phyloP scores from a whole-genome alignment of 2,329 filamentous ascomycete species.

The Aspergillus tamarii region DNA sequence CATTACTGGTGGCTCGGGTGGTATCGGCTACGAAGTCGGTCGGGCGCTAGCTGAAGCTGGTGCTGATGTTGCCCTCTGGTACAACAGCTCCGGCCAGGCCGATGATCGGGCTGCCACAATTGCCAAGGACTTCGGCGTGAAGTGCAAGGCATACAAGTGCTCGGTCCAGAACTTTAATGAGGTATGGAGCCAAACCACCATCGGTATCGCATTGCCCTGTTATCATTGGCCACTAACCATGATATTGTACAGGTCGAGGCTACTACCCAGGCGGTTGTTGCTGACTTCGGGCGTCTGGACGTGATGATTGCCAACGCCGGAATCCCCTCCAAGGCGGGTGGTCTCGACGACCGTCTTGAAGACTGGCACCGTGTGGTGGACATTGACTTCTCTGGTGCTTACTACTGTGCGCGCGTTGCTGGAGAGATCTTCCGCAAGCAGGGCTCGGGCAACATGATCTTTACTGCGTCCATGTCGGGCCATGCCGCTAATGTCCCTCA shows the following conservation, averaged over 20 bases:
- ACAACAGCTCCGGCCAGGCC: slow-evolving; percentile 9
- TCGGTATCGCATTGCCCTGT: neutral
- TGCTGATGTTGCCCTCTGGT: slow-evolving; percentile 41
- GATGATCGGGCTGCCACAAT: neutral
- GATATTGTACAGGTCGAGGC: slow-evolving; percentile 47
- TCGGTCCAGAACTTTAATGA: neutral
- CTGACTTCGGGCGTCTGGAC: slow-evolving; percentile 67
- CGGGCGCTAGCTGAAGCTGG: slow-evolving; percentile 41
- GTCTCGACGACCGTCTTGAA: slow-evolving; percentile 38
- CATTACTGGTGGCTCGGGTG: slow-evolving; percentile 14
- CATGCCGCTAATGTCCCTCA: slow-evolving; percentile 43
- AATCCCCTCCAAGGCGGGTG: slow-evolving; percentile 60
- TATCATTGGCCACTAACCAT: neutral
- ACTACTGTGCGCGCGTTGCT: slow-evolving; percentile 42
- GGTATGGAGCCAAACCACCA: neutral
- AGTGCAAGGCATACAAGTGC: neutral
- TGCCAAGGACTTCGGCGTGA: neutral
- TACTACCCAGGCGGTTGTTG: neutral
- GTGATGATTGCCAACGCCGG: slow-evolving; percentile 75
- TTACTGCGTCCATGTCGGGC: slow-evolving; percentile 41
- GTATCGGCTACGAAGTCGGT: neutral
- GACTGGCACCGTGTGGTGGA: slow-evolving; percentile 44
- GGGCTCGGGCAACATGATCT: slow-evolving; percentile 39
- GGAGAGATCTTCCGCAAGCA: slow-evolving; percentile 39
- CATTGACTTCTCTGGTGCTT: slow-evolving; percentile 43